Evolutionary conservation across 352 stramenopile species (phyloP).

Genomic region (Albugo candida): DNA sequence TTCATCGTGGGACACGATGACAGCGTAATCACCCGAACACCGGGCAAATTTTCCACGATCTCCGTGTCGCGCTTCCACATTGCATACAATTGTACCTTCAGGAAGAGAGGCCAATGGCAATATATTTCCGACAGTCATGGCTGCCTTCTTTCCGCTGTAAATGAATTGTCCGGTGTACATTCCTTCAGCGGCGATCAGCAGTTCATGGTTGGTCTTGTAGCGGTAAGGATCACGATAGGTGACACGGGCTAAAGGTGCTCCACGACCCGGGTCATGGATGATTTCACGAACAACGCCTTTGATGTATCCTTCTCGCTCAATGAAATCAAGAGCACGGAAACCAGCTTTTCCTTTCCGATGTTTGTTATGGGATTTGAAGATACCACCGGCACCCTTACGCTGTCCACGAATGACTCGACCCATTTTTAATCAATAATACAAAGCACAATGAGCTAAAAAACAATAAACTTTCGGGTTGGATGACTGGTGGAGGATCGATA

Average conservation of each 20-base stretch:
- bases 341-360: slow-evolving; percentile 49
- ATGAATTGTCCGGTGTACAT: slow-evolving; percentile 99
- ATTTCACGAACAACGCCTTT: slow-evolving; percentile 98
- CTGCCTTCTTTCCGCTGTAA: slow-evolving; percentile 95
- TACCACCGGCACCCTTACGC: slow-evolving; percentile 69
- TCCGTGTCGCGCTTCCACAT: slow-evolving; percentile 90
- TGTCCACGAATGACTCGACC: slow-evolving; percentile 80
- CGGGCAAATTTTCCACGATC: slow-evolving; percentile 93
- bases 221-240: slow-evolving; percentile 85
- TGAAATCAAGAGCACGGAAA: slow-evolving; percentile 80
- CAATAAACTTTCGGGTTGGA: neutral
- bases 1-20: slow-evolving; percentile 97
- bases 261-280: slow-evolving; percentile 95
- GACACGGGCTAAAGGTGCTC: slow-evolving; percentile 90
- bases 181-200: slow-evolving; percentile 94
- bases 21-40: slow-evolving; percentile 94
- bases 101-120: slow-evolving; percentile 88
- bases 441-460: slow-evolving; percentile 6
- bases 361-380: slow-evolving; percentile 74
- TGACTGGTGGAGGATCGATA: slow-evolving; percentile 2
- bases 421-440: slow-evolving; percentile 19
- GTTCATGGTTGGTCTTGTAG: slow-evolving; percentile 83
- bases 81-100: slow-evolving; percentile 98
- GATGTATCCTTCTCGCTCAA: slow-evolving; percentile 92
- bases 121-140: slow-evolving; percentile 93